Conservation (phyloP, 345 rosid species). For the Reutealis trisperma region DNA sequence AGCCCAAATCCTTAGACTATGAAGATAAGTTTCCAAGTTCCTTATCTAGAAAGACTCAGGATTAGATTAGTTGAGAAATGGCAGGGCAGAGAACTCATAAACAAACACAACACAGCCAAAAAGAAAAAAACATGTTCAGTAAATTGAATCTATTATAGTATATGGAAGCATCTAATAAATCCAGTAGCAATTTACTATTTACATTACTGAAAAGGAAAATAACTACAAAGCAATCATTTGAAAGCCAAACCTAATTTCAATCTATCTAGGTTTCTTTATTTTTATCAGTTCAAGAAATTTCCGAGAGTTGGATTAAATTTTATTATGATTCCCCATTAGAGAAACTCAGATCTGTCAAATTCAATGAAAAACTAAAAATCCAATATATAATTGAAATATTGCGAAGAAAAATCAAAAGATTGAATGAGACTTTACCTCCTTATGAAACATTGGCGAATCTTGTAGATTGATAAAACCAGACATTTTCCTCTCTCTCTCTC, state of each 20-base stretch:
- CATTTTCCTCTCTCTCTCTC: not conserved
- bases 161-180: no score
- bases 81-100: no score
- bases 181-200: no score
- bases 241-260: not conserved
- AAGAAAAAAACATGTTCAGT: no score
- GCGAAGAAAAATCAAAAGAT: not conserved
- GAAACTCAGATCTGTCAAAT: not conserved
- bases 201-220: no score
- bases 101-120: no score
- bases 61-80: no score
- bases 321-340: not conserved
- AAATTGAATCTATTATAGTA: no score
- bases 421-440: slow-evolving; percentile 4
- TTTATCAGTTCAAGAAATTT: not conserved
- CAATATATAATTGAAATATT: no score
- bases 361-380: not conserved
- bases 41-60: no score
- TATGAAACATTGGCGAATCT: slow-evolving; percentile 23
- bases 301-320: not conserved
- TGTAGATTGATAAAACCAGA: slow-evolving; percentile 16
- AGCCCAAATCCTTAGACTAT: no score
- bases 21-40: no score
- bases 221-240: not conserved
- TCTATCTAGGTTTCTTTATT: not conserved